Conservation (phyloP, 306 rosid genomes). For the Sechiopsis laciniata region DNA sequence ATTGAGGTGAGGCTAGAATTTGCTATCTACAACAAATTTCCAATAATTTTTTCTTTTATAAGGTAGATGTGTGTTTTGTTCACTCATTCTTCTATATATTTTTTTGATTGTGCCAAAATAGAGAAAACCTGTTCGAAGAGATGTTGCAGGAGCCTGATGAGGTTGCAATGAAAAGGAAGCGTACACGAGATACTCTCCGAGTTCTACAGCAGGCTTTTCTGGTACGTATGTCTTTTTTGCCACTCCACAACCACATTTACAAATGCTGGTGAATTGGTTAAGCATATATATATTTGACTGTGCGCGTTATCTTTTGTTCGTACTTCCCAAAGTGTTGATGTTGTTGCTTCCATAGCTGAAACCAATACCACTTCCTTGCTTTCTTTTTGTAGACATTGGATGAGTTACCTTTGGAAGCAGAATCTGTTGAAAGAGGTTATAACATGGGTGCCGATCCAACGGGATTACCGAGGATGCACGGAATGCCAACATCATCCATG, state of each 20-base stretch:
- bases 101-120: constrained; percentile 6
- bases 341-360: not conserved
- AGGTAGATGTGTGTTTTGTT: not conserved
- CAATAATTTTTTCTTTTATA: not conserved
- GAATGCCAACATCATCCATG: constrained; percentile 62
- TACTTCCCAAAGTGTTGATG: no score
- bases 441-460: constrained; percentile 57
- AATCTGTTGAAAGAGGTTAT: constrained; percentile 82
- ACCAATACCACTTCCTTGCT: not conserved
- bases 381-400: constrained; percentile 64
- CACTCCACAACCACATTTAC: not conserved
- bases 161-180: constrained; percentile 29
- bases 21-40: no score
- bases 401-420: constrained; percentile 89
- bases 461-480: constrained; percentile 83
- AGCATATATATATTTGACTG: not conserved
- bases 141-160: constrained; percentile 35
- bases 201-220: constrained; percentile 31
- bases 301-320: not conserved
- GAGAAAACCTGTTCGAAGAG: constrained; percentile 39
- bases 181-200: constrained; percentile 14
- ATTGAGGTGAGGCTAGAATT: no score
- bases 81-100: not conserved
- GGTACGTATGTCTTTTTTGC: constrained; percentile 21
- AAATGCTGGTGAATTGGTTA: constrained; percentile 10